Base-by-base conservation (phyloP, 2,329 filamentous ascomycete genomes). In the Botrytis tulipae region DNA sequence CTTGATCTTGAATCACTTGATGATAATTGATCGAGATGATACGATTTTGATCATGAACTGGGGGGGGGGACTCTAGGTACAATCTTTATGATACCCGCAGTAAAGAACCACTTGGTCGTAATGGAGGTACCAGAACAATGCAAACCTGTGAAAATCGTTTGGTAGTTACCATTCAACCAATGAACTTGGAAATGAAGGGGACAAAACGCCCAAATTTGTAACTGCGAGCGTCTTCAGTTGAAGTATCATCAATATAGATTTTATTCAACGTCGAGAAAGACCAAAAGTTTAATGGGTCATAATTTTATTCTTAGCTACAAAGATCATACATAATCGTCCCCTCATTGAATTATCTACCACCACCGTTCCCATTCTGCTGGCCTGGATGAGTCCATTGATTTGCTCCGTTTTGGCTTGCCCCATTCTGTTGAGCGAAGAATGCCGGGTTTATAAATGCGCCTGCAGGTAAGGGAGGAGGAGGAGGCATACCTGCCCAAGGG, bases 371-470 rank as follows among this genome's bases (percentile, higher is more conserved):
- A 65, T 75, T 75, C n/a, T 73, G 71, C 48, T 77, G 72, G 40
- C 72, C 72, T 70, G 75, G 76, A 35, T 75, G 75, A 51, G 75
- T 78, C 76, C 76, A 78, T 65, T 76, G 77, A 51, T 75, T 73
- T 42, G 48, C 69, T 48, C 73, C 71, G 22, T 70, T 46, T 65
- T 75, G 76, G 46, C 72, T 73, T 40, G 73, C 74, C 35, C 71
- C 71, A 60, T 57, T 35, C 16, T 35, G 63, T n/a, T 73, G 65
- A 29, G 60, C 44, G 59, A 80, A 79, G 74, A 81, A 81, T 9
- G 78, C 77, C 32, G 80, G 80, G 46, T 81, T 81, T 48, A 80
- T 76, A 59, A 78, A 80, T 22, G 78, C 77, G n/a, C 80, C 79
- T 51, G 74, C 67, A 16, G 74, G 73, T 25, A 75, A 35, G 70